Conservation (phyloP, 2,329 filamentous ascomycete genomes). For the Colletotrichum tofieldiae region DNA sequence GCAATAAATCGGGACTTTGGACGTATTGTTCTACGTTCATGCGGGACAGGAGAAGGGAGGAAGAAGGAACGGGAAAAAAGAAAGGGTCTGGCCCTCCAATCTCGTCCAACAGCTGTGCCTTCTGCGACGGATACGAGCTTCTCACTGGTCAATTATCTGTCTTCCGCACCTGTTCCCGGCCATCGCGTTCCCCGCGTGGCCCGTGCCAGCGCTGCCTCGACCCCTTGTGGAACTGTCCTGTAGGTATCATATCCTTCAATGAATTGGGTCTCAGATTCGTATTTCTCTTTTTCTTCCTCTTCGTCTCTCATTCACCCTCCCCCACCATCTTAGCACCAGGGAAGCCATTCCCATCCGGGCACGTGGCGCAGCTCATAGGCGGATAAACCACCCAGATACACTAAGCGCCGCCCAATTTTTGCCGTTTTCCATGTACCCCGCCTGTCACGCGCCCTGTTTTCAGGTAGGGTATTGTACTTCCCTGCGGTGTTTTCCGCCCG, state of each 20-base stretch:
- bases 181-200: not conserved
- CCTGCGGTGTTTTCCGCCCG: slow-evolving; percentile 13
- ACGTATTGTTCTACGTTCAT: not conserved
- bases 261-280: not conserved
- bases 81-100: slow-evolving; percentile 6
- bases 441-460: not conserved
- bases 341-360: slow-evolving; percentile 4
- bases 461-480: not conserved
- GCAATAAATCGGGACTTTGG: not conserved
- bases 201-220: not conserved
- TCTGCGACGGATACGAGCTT: slow-evolving; percentile 3
- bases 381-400: slow-evolving; percentile 19
- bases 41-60: not conserved
- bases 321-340: not conserved
- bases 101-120: not conserved
- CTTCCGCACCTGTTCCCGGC: slow-evolving; percentile 1
- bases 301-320: not conserved
- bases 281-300: not conserved
- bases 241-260: not conserved
- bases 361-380: slow-evolving; percentile 35
- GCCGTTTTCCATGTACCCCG: not conserved
- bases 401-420: not conserved
- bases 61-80: not conserved
- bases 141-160: slow-evolving; percentile 1
- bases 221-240: not conserved